phyloP scores from a whole-genome alignment of 2,329 filamentous ascomycete genomes.

The Setomelanomma holmii region DNA sequence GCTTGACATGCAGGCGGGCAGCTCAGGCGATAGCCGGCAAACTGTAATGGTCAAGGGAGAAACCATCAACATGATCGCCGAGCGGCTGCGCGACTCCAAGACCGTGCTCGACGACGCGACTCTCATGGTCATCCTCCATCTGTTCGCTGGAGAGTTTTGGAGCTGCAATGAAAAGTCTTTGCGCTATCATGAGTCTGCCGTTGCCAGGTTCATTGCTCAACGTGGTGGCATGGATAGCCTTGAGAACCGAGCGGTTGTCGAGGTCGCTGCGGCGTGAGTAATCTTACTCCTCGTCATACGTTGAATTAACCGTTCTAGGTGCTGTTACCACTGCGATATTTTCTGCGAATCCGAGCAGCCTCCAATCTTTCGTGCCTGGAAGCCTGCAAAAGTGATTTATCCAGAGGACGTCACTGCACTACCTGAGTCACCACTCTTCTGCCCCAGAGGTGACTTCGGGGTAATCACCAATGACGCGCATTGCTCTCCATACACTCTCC shows the following conservation, averaged over 20 bases:
- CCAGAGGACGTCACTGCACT: slow-evolving; percentile 14
- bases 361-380: slow-evolving; percentile 22
- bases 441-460: slow-evolving; percentile 27
- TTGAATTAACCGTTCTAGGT: slow-evolving; percentile 20
- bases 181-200: slow-evolving; percentile 30
- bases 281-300: background rate
- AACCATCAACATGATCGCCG: slow-evolving; percentile 34
- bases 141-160: slow-evolving; percentile 41
- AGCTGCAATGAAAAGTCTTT: slow-evolving; percentile 37
- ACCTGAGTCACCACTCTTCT: slow-evolving; percentile 46
- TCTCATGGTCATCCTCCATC: slow-evolving; percentile 37
- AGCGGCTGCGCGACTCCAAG: slow-evolving; percentile 18
- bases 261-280: slow-evolving; percentile 33
- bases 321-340: slow-evolving; percentile 36
- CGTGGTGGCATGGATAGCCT: slow-evolving; percentile 31
- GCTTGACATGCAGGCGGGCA: slow-evolving; percentile 35
- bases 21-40: slow-evolving; percentile 31
- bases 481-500: slow-evolving; percentile 31
- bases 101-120: slow-evolving; percentile 30
- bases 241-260: slow-evolving; percentile 21
- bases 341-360: slow-evolving; percentile 32
- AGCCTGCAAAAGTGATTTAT: slow-evolving; percentile 7
- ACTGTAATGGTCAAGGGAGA: slow-evolving; percentile 37
- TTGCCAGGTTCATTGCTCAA: slow-evolving; percentile 29
- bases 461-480: slow-evolving; percentile 24